Percentiles rank a stretch among this genome's conserved stretches.
Evolutionary conservation across 192 early-diverging fungal genomes (phyloP).

Genomic region (Spinellus fusiger): DNA sequence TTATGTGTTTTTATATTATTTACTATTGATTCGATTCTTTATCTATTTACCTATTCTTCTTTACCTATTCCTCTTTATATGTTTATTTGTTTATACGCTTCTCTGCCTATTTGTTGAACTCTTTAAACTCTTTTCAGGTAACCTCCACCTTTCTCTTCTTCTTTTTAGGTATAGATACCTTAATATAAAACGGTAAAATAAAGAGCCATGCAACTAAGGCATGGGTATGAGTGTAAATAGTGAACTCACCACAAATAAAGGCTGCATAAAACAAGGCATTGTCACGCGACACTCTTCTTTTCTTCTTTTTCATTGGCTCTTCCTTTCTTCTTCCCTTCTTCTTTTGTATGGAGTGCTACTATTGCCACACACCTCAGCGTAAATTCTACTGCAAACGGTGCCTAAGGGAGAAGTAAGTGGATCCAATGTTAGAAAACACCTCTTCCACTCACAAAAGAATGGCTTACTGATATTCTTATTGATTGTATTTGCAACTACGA

Average conservation of each 20-base stretch:
- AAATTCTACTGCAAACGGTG: slow-evolving; percentile 19
- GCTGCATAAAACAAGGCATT: neutral
- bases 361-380: slow-evolving; percentile 26
- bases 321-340: neutral
- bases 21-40: neutral
- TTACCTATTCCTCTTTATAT: neutral
- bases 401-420: slow-evolving; percentile 21
- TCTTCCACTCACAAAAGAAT: neutral
- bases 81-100: no score
- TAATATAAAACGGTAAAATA: no score
- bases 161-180: no score
- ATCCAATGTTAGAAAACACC: neutral
- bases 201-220: no score
- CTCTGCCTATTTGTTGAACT: no score
- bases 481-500: neutral
- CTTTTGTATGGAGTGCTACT: slow-evolving; percentile 26
- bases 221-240: no score
- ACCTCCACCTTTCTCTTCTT: no score
- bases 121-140: neutral
- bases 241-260: neutral
- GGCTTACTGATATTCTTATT: neutral
- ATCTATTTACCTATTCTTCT: neutral
- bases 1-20: no score
- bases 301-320: slow-evolving; percentile 1
- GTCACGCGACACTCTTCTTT: neutral